Base-by-base conservation (phyloP, 495 filamentous ascomycete species). In the Penicillium pulvis region DNA sequence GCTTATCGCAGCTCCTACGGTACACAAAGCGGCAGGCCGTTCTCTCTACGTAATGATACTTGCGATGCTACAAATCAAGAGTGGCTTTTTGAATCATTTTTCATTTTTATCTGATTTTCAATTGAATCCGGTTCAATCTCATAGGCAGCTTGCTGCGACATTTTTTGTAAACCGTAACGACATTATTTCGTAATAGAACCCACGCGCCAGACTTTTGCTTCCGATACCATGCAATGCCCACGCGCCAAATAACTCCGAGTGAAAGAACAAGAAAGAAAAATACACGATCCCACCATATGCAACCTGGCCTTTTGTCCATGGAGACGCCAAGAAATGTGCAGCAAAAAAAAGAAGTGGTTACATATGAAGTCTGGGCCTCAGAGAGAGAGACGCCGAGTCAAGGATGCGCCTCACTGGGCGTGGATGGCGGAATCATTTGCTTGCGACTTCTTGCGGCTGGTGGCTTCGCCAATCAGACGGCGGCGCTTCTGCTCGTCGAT, bases 381-480 rank as follows among this genome's bases (percentile, higher is more conserved):
- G 33, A 35, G 33, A n/a, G 0, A 36, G 33, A 36, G 33, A 36
- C 10, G 33, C 12, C 33, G 33, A 12, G 33, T 36, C 33, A 36
- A 36, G 8, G 9, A 36, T 11, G 10, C 10, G 10, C 35, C 54
- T 50, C 30, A 20, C 36, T 51, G 31, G 41, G 46, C 5, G 11
- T 28, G n/a, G 42, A 26, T 35, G 20, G n/a, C 51, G 45, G 39
- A 17, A n/a, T 41, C 16, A 7, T 16, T 6, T n/a, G 39, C 16
- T 12, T 71, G 71, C 19, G 70, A 45, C 48, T 69, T 71, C 66
- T 78, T 82, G 71, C 74, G 77, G 57, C 47, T 67, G 26, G 61
- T 71, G 45, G 79, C 79, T 54, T 83, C 81, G 64, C 75, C 74
- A 26, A 82, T 74, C 53, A 83, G 58, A 23, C 79, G 76, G 33